A percentile compares a stretch with the other conserved stretches of the same genome.
These are phyloP conservation scores for Candida golubevii DNA, from an alignment of 805 yeast genomes.

Conservation along the genomic window DNA sequence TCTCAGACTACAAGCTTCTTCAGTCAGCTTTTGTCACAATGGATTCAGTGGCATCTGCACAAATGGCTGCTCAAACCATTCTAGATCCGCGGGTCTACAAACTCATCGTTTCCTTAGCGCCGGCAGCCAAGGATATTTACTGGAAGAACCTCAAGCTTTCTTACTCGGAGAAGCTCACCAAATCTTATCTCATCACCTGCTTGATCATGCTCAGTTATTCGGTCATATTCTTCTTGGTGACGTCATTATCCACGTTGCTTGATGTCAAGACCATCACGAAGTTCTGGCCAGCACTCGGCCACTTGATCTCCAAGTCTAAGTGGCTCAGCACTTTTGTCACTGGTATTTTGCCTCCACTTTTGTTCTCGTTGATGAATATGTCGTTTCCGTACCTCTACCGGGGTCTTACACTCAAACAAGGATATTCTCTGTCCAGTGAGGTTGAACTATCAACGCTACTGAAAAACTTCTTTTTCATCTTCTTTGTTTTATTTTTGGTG, in stretches of 20 bases:
- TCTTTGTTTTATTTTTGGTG: slow-evolving; percentile 57
- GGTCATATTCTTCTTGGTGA: slow-evolving; percentile 50
- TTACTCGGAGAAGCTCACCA: slow-evolving; percentile 33
- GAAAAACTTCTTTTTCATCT: slow-evolving; percentile 57
- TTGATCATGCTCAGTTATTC: slow-evolving; percentile 47
- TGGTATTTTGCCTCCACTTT: slow-evolving; percentile 58
- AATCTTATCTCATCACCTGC: slow-evolving; percentile 39
- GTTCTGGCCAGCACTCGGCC: slow-evolving; percentile 57
- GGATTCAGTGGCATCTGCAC: slow-evolving; percentile 47
- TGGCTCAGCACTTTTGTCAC: slow-evolving; percentile 53
- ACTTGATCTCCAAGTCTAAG: slow-evolving; percentile 46
- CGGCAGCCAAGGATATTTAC: slow-evolving; percentile 44
- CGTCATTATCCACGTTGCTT: slow-evolving; percentile 53
- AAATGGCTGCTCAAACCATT: slow-evolving; percentile 46
- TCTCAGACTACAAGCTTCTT: slow-evolving; percentile 34
- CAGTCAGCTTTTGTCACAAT: slow-evolving; percentile 46
- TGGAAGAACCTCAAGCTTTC: slow-evolving; percentile 45
- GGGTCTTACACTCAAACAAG: slow-evolving; percentile 47
- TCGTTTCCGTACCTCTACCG: slow-evolving; percentile 53
- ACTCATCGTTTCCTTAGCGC: slow-evolving; percentile 40
- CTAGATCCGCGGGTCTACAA: slow-evolving; percentile 43
- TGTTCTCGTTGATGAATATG: slow-evolving; percentile 52
- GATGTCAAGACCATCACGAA: slow-evolving; percentile 53
- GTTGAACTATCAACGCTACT: slow-evolving; percentile 52
- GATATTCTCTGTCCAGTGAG: slow-evolving; percentile 53